Base-by-base conservation (phyloP, 192 early-diverging fungal genomes). In the Podochytrium sp. region DNA sequence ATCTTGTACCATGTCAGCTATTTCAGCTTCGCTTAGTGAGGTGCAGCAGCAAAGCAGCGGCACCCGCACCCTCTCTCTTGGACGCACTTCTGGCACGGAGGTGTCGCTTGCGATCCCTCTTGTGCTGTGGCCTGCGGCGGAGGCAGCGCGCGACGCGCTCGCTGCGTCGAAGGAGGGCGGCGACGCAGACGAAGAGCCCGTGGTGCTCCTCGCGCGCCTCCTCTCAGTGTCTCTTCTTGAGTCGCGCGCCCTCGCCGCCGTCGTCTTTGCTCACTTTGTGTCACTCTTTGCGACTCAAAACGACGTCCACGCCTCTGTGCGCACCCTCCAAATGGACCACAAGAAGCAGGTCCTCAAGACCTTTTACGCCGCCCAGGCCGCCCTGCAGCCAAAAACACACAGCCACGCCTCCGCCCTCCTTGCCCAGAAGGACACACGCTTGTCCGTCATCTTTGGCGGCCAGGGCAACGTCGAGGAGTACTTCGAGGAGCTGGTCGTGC, bases 401-500 rank as follows among this genome's bases (percentile, higher is more conserved):
- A 12, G 81, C 1, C 67, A 78, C 16, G 64, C 80, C 7, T 87
- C 92, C 7, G 93, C 94, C 23, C 82, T 96, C 51, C 85, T 94
- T 60, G 70, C 79, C 14, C 64, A 80, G 25, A 89, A 90, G 30
- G 80, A 75, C 10, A 90, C 92, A 41, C 81, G 81, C 55, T 75
- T 81, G n/a, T 90, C 94, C 74, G 93, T 94, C 40, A 88, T 98
- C 70, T 98, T 98, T 90, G 96, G 96, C 69, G 96, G 96, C 50
- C 96, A 98, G 83, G 96, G 96, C 70, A 95, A 93, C 76, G 92
- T 94, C 40, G 91, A 95, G 67, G 94, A 94, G 70, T 98, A 95
- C 87, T 95, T 98, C 87, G 89, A 92, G 77, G 96, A 98, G 82
- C 85, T 96, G 32, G 90, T 90, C 40, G 84, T 86, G 58, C 87